Base-by-base conservation (phyloP, 352 stramenopile genomes). In the Phytopythium helicoides region DNA sequence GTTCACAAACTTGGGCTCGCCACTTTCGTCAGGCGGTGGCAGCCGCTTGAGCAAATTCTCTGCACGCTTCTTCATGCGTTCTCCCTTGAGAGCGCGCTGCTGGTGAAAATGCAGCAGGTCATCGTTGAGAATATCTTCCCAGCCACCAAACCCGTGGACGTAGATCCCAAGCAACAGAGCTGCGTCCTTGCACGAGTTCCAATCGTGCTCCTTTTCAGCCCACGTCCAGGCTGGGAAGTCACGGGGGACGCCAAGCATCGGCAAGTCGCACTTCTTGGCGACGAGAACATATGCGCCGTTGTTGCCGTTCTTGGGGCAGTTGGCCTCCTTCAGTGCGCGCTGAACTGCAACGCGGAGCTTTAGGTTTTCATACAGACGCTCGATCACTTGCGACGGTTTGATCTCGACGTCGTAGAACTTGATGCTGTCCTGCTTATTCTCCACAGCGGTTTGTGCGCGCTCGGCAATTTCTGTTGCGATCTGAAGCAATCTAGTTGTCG, bases 71-170 rank as follows among this genome's bases (percentile, higher is more conserved):
- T 92, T 92, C 37, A 94, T 52, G 11, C 82, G 74, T 37, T 91
- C 84, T n/a, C 85, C 82, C 42, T 92, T 94, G 0, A 94, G 41
- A 18, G 79, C 85, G 25, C 85, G 76, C 62, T 94, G 85, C n/a
- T 78, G 66, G 35, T 91, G 80, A 36, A 94, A 85, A 47, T 81
- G 66, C 23, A 94, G 71, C 40, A 86, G 66, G 18, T 89, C 80
- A 54, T 94, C 85, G 47, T 89, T 88, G 23, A 94, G 36, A 37
- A 94, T 92, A 42, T 93, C 82, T 70, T 94, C 85, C 85, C 85
- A 94, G 6, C 71, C 76, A 47, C 85, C 81, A 68, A 94, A 93
- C 18, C 85, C 85, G 51, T 94, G 85, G 7, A 94, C 68, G 58
- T 92, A 90, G 21, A 94, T 84, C 19, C 85, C 85, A 14, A 94